These are phyloP conservation scores for Adansonia rubrostipa DNA, from an alignment of 441 rosid genomes.

Conservation along the genomic window DNA sequence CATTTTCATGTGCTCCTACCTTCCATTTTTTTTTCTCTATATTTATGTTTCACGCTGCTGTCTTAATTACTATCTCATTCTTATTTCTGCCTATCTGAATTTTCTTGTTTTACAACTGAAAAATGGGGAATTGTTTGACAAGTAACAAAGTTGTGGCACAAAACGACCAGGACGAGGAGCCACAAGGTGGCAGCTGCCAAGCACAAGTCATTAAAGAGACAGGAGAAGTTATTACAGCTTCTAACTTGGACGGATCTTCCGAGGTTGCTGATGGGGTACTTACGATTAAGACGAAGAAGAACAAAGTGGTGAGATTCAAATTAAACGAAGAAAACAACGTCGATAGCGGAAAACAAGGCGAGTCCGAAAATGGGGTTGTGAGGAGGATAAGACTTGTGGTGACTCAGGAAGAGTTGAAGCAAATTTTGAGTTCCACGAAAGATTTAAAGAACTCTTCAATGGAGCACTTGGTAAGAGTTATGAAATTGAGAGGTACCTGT, in stretches of 20 bases:
- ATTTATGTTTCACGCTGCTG: slow-evolving; percentile 27
- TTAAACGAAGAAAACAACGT: slow-evolving; percentile 22
- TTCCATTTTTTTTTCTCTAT: neutral
- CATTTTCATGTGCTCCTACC: slow-evolving; percentile 49
- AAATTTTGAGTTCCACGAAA: slow-evolving; percentile 41
- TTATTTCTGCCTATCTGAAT: neutral
- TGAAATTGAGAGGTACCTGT: slow-evolving; percentile 44
- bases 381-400: slow-evolving; percentile 59
- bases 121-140: slow-evolving; percentile 54
- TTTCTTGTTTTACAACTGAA: neutral
- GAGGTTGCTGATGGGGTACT: slow-evolving; percentile 6
- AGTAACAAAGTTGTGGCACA: slow-evolving; percentile 22
- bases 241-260: neutral
- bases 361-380: slow-evolving; percentile 36
- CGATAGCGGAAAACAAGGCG: slow-evolving; percentile 21
- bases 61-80: slow-evolving; percentile 4
- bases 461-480: slow-evolving; percentile 46
- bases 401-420: slow-evolving; percentile 62
- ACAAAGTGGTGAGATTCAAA: slow-evolving; percentile 38
- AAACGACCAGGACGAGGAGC: slow-evolving; percentile 17
- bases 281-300: neutral
- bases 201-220: slow-evolving; percentile 11
- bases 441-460: slow-evolving; percentile 37
- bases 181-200: neutral
- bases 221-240: slow-evolving; percentile 8